These are phyloP conservation scores for Sungouiella thailandica DNA, from an alignment of 805 yeast genomes.

Conservation along the genomic window DNA sequence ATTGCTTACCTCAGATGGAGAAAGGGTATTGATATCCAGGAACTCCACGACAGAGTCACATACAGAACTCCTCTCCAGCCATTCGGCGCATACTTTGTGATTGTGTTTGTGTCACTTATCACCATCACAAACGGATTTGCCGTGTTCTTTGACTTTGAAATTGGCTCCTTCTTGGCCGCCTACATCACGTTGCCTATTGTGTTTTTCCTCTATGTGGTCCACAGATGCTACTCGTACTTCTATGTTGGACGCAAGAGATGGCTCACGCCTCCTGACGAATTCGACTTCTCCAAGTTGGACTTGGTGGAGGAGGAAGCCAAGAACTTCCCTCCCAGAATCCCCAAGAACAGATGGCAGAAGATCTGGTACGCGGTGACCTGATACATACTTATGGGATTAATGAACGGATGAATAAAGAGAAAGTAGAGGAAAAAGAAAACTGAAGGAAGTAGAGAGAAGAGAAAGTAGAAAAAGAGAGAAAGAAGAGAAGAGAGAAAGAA, in stretches of 20 bases:
- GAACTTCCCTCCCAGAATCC: slow-evolving; percentile 29
- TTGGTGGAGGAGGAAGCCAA: slow-evolving; percentile 53
- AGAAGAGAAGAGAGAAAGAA: too few species aligned
- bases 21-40: slow-evolving; percentile 53
- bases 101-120: slow-evolving; percentile 46
- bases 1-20: slow-evolving; percentile 58
- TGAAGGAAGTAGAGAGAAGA: too few species aligned
- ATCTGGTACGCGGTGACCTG: slow-evolving; percentile 49
- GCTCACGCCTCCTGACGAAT: slow-evolving; percentile 48
- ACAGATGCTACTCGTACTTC: slow-evolving; percentile 40
- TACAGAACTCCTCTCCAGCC: slow-evolving; percentile 55
- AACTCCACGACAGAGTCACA: slow-evolving; percentile 51
- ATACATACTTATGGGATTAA: neutral
- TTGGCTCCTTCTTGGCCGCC: slow-evolving; percentile 62
- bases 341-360: slow-evolving; percentile 37
- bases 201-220: slow-evolving; percentile 51
- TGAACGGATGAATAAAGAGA: neutral
- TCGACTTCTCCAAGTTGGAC: slow-evolving; percentile 59
- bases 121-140: slow-evolving; percentile 71
- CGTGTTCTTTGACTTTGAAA: slow-evolving; percentile 56
- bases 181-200: slow-evolving; percentile 63
- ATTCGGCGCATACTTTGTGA: slow-evolving; percentile 50
- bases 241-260: slow-evolving; percentile 26
- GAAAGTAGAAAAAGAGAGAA: too few species aligned
- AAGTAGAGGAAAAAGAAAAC: neutral